These are phyloP conservation scores for Vaccinium vitisidaea DNA, from an alignment of 148 eudicot species.

Conservation along the genomic window DNA sequence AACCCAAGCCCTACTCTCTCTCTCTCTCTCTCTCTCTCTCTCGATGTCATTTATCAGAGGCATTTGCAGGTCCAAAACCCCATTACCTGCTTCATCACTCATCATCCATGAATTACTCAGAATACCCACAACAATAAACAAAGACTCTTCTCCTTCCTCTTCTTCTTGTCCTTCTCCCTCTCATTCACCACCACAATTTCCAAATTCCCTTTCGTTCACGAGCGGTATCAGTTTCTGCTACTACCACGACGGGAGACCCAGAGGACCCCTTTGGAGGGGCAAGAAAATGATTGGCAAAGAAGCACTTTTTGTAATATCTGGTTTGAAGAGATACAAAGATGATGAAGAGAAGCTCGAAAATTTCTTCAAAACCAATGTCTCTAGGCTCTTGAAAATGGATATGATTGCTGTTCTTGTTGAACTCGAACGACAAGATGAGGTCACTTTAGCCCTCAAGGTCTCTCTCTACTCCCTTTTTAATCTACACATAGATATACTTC, in stretches of 20 bases:
- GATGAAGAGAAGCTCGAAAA: constrained; percentile 61
- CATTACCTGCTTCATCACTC: neutral
- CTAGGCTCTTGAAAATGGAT: constrained; percentile 78
- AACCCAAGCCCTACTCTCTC: neutral
- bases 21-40: neutral
- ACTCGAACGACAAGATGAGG: constrained; percentile 80
- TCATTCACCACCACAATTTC: neutral
- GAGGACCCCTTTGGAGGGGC: constrained; percentile 89
- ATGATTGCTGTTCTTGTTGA: constrained; percentile 78
- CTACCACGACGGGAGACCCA: constrained; percentile 87
- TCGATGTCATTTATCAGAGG: neutral
- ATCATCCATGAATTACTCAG: constrained; percentile 5
- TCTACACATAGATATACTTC: neutral
- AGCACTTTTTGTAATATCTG: constrained; percentile 67
- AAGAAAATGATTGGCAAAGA: constrained; percentile 90
- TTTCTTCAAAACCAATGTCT: constrained; percentile 62
- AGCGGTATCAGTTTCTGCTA: constrained; percentile 3
- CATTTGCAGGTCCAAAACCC: constrained; percentile 10
- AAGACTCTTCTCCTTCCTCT: neutral
- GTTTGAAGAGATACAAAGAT: constrained; percentile 68
- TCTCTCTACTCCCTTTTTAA: neutral
- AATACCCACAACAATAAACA: constrained; percentile 2
- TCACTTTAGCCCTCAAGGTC: constrained; percentile 76
- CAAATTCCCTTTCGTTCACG: neutral
- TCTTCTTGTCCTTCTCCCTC: neutral